Evolutionary conservation across 140 eudicot species (phyloP).

Genomic region (Anethum foeniculum): DNA sequence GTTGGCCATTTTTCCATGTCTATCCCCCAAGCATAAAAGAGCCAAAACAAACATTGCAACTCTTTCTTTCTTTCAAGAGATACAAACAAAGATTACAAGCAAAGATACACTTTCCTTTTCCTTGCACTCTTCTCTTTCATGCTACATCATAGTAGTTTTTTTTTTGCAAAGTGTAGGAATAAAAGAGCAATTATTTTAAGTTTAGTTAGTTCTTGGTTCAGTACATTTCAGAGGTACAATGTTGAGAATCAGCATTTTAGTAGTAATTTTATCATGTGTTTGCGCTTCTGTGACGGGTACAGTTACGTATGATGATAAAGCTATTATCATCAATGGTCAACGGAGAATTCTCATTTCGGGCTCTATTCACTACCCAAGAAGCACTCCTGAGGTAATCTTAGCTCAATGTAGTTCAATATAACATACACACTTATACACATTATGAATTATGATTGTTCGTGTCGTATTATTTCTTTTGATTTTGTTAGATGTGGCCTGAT

Average conservation of each 20-base stretch:
- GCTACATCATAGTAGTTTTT: background rate
- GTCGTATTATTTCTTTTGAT: background rate
- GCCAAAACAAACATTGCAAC: background rate
- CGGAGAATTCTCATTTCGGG: constrained; percentile 23
- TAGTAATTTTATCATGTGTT: background rate
- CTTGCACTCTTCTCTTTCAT: background rate
- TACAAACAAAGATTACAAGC: background rate
- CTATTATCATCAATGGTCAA: constrained; percentile 20
- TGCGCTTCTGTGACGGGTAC: background rate
- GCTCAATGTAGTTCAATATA: background rate
- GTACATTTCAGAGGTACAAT: background rate
- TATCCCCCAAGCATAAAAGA: background rate
- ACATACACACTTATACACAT: background rate
- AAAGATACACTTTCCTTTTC: background rate
- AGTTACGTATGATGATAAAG: constrained; percentile 20
- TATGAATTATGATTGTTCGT: background rate
- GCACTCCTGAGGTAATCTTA: constrained; percentile 20
- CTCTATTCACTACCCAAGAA: constrained; percentile 28
- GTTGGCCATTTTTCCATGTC: background rate
- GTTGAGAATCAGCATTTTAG: background rate
- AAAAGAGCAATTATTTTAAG: background rate
- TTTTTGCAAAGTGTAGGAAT: background rate
- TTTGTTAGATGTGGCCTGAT: constrained; percentile 88
- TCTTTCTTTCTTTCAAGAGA: background rate
- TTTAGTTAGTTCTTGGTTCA: background rate